Conservation (phyloP, 805 yeast species). For the Sugiyamaella boreocaroliniensis region DNA sequence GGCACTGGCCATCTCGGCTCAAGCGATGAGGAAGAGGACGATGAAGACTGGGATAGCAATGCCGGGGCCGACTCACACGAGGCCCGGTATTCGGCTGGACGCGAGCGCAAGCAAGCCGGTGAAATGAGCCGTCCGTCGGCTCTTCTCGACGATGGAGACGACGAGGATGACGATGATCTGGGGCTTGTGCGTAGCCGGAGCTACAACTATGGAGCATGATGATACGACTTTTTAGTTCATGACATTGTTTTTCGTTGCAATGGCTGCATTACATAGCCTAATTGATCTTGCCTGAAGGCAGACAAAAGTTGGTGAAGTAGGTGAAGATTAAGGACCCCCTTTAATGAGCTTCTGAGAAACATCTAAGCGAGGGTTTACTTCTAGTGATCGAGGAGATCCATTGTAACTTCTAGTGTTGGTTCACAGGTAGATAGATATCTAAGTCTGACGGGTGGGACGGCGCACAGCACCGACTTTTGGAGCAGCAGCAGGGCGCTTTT, state of each 20-base stretch:
- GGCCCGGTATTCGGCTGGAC: background rate
- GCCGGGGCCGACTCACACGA: background rate
- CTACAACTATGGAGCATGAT: conserved; percentile 20
- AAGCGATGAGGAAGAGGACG: conserved; percentile 53
- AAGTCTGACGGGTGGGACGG: conserved; percentile 5
- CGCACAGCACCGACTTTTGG: conserved; percentile 16
- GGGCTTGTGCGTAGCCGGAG: conserved; percentile 34
- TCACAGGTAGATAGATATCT: background rate
- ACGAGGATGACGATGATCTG: conserved; percentile 24
- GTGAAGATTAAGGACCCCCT: background rate
- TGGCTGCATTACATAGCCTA: background rate
- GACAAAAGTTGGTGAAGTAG: background rate
- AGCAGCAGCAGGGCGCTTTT: conserved; percentile 14
- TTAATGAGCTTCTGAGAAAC: too few relatives aligned
- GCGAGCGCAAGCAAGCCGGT: background rate
- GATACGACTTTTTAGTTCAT: conserved; percentile 23
- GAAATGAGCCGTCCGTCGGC: conserved; percentile 11
- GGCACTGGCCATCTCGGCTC: conserved; percentile 46
- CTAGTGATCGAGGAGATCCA: too few relatives aligned
- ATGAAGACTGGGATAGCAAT: conserved; percentile 35
- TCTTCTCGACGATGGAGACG: conserved; percentile 27
- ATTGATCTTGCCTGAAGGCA: background rate
- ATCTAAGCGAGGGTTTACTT: background rate
- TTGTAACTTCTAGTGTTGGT: too few relatives aligned
- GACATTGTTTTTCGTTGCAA: background rate